Evolutionary conservation across 1,284 basidiomycete species (phyloP), one percentile per base, ranked within the genome.

Genomic region (Ganoderma meredithae): DNA sequence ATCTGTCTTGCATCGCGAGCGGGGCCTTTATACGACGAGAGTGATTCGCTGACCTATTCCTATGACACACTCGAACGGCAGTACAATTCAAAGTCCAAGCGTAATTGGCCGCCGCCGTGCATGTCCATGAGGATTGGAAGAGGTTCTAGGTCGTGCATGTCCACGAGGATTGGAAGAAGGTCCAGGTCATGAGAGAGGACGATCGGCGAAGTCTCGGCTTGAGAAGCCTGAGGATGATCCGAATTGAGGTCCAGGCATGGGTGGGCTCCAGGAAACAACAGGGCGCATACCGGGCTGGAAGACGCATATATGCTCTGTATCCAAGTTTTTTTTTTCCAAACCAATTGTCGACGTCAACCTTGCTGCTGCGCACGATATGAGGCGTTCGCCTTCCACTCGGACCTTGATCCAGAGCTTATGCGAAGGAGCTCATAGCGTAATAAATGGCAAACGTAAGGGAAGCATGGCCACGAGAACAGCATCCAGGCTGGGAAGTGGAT

Each of bases 181-280:
- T 62, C 3, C 10, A 36, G 44, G 62, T 64, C 66, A 68, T 64
- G 66, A 58, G 66, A 27, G 31, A 27, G 15, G 41, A 25, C 25
- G 10, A 17, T 44, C 27, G 67, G 63, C 22, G 39, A 53, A 65
- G 64, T 15, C 36, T 65, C 63, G 60, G 67, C 9, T 6, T 10
- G 27, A 44, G 47, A 22, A 31, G 52, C 27, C 52, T 55, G 6
- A 9, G 17, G 52, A 55, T 33, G 27, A 31, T 33, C 60, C 55
- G 17, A 2, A 36, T 59, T 25, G 13, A 33, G 1, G 39, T 33
- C n/a, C 63, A 64, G 10, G 8, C 10, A 25, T 53, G 2, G 7
- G 27, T 53, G 2, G 7, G 27, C 27, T 55, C 27, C 22, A 25
- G 13, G 52, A 1, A 19, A 31, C 5, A 12, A 27, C 17, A 27